Evolutionary conservation across 768 basidiomycete species (phyloP).

Genomic region (Calocera cornea): DNA sequence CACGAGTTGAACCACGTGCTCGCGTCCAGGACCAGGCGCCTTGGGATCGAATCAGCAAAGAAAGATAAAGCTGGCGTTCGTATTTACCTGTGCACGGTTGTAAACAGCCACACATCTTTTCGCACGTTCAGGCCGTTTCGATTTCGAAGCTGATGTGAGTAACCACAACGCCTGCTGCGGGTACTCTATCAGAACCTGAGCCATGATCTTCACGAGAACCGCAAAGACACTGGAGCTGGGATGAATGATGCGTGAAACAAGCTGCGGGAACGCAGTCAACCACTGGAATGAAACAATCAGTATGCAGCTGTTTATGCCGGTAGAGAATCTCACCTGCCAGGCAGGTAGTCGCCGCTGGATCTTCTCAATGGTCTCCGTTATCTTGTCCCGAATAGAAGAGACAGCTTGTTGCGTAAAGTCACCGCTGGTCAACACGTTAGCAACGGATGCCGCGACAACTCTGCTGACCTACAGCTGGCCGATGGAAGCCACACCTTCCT

Average conservation of each 20-base stretch:
- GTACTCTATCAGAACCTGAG: conserved; percentile 59
- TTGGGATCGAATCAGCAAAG: not conserved
- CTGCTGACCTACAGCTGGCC: not conserved
- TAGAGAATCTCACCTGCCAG: conserved; percentile 49
- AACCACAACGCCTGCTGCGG: conserved; percentile 90
- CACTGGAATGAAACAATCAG: conserved; percentile 41
- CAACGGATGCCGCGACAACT: not conserved
- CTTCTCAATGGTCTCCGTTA: conserved; percentile 42
- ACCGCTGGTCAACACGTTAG: conserved; percentile 3
- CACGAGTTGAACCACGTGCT: conserved; percentile 38
- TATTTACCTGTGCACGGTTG: conserved; percentile 18
- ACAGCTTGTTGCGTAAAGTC: conserved; percentile 6
- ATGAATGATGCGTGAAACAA: conserved; percentile 86
- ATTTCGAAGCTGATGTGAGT: conserved; percentile 77
- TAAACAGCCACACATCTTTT: conserved; percentile 35
- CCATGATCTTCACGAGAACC: conserved; percentile 52
- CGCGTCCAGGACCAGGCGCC: not conserved
- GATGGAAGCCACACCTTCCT: conserved; percentile 7
- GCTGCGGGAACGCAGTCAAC: conserved; percentile 92
- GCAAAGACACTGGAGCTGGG: conserved; percentile 44
- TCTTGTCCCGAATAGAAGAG: conserved; percentile 23
- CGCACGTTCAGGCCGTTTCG: conserved; percentile 50
- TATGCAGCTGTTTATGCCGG: not conserved
- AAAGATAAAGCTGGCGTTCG: not conserved
- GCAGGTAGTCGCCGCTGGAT: conserved; percentile 50